phyloP scores from a whole-genome alignment of 2,329 filamentous ascomycete genomes.

The Tolypocladium endophyticum region DNA sequence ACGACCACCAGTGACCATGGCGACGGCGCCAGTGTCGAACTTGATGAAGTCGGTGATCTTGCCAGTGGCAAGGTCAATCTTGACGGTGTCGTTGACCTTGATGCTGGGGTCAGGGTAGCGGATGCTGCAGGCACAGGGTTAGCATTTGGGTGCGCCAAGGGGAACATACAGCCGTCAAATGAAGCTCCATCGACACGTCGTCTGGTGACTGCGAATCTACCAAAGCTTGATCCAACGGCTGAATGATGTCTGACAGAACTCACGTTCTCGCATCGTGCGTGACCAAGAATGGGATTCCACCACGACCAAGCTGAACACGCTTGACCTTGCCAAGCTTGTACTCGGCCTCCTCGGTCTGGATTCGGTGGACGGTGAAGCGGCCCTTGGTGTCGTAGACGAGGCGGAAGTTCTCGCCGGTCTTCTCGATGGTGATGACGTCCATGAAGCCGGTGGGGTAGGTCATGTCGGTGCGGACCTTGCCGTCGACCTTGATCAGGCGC shows the following conservation, averaged over 20 bases:
- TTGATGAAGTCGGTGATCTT: conserved; percentile 98
- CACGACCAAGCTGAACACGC: conserved; percentile 97
- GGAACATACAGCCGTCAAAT: conserved; percentile 42
- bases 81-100: conserved; percentile 99
- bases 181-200: conserved; percentile 23
- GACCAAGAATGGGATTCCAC: conserved; percentile 99
- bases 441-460: conserved; percentile 98
- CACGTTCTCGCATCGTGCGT: conserved; percentile 99
- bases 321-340: conserved; percentile 99
- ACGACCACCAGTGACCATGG: conserved; percentile 98
- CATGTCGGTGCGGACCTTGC: conserved; percentile 97
- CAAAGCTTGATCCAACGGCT: conserved; percentile 99
- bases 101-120: conserved; percentile 97
- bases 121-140: conserved; percentile 53
- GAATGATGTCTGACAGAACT: conserved; percentile 98
- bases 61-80: conserved; percentile 93
- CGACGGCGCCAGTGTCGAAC: conserved; percentile 97
- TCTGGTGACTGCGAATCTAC: conserved; percentile 39
- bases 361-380: conserved; percentile 99
- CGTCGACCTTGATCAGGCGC: conserved; percentile 98
- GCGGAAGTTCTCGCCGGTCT: conserved; percentile 99
- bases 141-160: conserved; percentile 26
- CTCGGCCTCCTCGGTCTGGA: conserved; percentile 95
- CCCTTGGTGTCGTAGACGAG: conserved; percentile 99
- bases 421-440: conserved; percentile 99